Evolutionary conservation across 768 basidiomycete genomes (phyloP), one percentile per base, ranked within the genome.

Genomic region (Phanerochaete carnosa): DNA sequence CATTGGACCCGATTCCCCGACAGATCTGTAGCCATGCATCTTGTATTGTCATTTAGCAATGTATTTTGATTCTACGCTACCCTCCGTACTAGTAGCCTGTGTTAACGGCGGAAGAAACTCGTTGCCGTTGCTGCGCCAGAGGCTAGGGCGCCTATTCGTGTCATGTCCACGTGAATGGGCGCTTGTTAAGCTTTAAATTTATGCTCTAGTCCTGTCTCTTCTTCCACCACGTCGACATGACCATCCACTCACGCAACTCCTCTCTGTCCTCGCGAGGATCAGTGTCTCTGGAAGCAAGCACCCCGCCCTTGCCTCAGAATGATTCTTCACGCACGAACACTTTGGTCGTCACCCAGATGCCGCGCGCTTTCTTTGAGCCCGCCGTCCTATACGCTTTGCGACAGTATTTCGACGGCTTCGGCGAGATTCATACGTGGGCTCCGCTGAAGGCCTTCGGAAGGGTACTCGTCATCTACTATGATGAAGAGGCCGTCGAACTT

Each of bases 381-480:
- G 66, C 80, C 0, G 80, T 90, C 61, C 79, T 94, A 25, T 74
- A 81, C 12, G 82, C 89, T 19, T 77, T 98, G 25, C 80, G 77
- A 45, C 74, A 79, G 23, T 88, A 95, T 69, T 98, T 98, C 70
- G 77, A 77, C 2, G 69, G 79, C 2, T 95, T 89, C 65, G 96
- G 97, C 19, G 76, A 80, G 26, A 85, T 99, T n/a, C 87, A 90
- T 67, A 83, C 88, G 66, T 99, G 95, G 95, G 92, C 90, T 0
- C 94, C 94, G 3, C 74, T 98, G 5, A 84, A 82, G 22, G 87
- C 85, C 6, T 94, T 98, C 67, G 83, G 85, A 0, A 82, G 95
- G 29, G 88, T 94, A 32, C 84, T 98, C 58, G 74, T 96, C 23
- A 92, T 97, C 0, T 98, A 87, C 70, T 78, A 80, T 26, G 69